Conservation (phyloP, 345 rosid genomes). For the Passiflora organensis region DNA sequence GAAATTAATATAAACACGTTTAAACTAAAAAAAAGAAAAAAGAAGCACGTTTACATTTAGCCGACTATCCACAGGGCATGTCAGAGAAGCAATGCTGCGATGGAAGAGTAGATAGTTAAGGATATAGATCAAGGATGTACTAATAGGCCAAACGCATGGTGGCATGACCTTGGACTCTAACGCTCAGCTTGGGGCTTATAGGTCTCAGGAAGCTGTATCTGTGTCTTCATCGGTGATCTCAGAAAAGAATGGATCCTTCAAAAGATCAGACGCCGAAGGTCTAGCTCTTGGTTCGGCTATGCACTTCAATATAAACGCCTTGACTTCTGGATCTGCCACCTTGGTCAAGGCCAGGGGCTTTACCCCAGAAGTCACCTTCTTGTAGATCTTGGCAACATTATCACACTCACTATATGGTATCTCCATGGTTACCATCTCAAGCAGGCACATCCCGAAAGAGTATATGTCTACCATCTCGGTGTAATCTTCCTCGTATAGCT, state of each 20-base stretch:
- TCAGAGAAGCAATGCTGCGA: too few relatives aligned
- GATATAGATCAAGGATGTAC: too few relatives aligned
- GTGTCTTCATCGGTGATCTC: constrained; percentile 34
- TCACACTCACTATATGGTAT: constrained; percentile 67
- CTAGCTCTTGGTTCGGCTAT: constrained; percentile 52
- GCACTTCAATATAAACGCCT: constrained; percentile 59
- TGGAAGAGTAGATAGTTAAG: too few relatives aligned
- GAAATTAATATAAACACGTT: too few relatives aligned
- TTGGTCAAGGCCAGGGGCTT: constrained; percentile 47
- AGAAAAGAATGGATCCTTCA: constrained; percentile 55
- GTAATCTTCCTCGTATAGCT: constrained; percentile 68
- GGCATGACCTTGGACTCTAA: too few relatives aligned
- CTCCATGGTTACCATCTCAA: constrained; percentile 66
- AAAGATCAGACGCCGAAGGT: constrained; percentile 62
- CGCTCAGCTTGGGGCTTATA: not conserved
- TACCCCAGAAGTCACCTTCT: constrained; percentile 52
- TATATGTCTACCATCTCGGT: constrained; percentile 65
- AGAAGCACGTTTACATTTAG: too few relatives aligned
- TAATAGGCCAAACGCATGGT: too few relatives aligned
- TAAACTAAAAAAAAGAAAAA: too few relatives aligned
- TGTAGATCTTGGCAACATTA: constrained; percentile 66
- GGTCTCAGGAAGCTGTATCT: constrained; percentile 12
- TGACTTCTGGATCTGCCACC: constrained; percentile 47
- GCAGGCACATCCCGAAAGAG: constrained; percentile 63
- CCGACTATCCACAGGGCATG: too few relatives aligned